Conservation (phyloP, 345 rosid genomes). For the Camelina hispida region DNA sequence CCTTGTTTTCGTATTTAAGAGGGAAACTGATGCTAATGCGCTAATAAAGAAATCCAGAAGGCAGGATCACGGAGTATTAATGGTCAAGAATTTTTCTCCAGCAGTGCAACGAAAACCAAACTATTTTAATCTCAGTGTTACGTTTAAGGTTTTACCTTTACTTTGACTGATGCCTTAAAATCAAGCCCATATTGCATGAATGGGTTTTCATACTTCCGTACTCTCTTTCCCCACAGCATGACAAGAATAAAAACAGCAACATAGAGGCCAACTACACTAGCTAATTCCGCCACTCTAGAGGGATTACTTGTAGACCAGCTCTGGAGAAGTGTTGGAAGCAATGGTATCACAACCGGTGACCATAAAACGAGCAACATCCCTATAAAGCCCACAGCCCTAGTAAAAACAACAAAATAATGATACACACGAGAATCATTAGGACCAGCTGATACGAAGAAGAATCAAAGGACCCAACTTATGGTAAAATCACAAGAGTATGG, state of each 20-base stretch:
- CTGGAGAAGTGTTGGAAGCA: conserved; percentile 83
- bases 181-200: conserved; percentile 81
- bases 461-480: conserved; percentile 17
- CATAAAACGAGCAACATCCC: conserved; percentile 86
- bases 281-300: conserved; percentile 71
- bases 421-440: conserved; percentile 24
- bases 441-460: conserved; percentile 2
- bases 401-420: neutral
- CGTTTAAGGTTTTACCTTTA: conserved; percentile 44
- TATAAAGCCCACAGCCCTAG: conserved; percentile 75
- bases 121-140: neutral
- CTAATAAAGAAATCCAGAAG: conserved; percentile 10
- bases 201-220: conserved; percentile 77
- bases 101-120: conserved; percentile 5
- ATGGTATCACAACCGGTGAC: conserved; percentile 83
- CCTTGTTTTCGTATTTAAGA: neutral
- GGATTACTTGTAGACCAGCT: conserved; percentile 76
- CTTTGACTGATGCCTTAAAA: conserved; percentile 57
- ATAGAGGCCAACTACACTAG: conserved; percentile 78
- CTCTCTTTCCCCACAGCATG: conserved; percentile 83
- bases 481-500: conserved; percentile 9
- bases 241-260: conserved; percentile 72
- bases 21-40: conserved; percentile 23
- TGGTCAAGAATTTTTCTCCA: conserved; percentile 5
- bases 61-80: neutral